These are phyloP conservation scores for Ensete glaucum DNA, from an alignment of 176 grass and related monocot genomes.

Conservation along the genomic window DNA sequence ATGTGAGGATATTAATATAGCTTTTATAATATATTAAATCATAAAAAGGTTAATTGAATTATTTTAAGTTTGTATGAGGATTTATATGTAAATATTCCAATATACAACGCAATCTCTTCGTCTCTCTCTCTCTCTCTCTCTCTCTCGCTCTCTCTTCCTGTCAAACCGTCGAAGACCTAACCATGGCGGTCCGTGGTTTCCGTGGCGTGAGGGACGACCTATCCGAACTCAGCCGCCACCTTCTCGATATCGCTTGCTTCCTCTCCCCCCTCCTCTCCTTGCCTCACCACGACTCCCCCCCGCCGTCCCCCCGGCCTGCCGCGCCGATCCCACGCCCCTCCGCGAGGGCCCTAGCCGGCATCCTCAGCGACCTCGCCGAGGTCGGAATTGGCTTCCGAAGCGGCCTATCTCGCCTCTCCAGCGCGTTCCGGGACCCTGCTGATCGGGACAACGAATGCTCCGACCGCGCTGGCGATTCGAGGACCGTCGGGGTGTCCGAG, in stretches of 20 bases:
- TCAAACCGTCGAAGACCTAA: neutral
- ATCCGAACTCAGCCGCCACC: slow-evolving; percentile 81
- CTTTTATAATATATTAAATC: no score
- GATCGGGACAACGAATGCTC: slow-evolving; percentile 7
- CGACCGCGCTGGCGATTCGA: neutral
- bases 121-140: neutral
- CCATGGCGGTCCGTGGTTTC: slow-evolving; percentile 69
- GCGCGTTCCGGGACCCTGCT: neutral
- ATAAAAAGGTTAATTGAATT: no score
- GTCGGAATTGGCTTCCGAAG: slow-evolving; percentile 59
- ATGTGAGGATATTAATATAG: no score
- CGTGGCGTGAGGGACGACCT: slow-evolving; percentile 95
- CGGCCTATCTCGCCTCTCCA: slow-evolving; percentile 45
- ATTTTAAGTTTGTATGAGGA: no score
- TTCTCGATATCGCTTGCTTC: slow-evolving; percentile 92
- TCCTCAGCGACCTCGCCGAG: slow-evolving; percentile 87
- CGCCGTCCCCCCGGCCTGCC: slow-evolving; percentile 28
- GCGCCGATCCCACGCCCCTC: slow-evolving; percentile 20
- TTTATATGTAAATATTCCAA: no score
- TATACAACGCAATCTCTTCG: neutral
- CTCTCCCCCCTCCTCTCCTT: slow-evolving; percentile 63
- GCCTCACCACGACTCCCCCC: slow-evolving; percentile 26
- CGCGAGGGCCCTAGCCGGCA: slow-evolving; percentile 42
- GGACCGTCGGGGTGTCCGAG: slow-evolving; percentile 6
- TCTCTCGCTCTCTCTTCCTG: neutral